These are phyloP conservation scores for Sechiopsis laciniata DNA, from an alignment of 306 rosid genomes.

Conservation along the genomic window DNA sequence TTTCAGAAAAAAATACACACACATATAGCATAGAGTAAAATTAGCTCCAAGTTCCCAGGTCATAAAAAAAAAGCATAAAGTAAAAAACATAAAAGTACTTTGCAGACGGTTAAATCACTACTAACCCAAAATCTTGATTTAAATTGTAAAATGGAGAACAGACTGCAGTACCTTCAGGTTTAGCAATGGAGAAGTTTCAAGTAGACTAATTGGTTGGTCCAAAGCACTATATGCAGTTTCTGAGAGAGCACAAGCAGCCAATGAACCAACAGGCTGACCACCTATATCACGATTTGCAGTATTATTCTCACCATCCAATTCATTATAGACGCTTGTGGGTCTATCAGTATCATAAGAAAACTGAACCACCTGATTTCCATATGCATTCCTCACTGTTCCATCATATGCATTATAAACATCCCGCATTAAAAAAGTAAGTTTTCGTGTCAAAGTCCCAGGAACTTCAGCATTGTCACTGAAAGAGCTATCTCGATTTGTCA, in stretches of 20 bases:
- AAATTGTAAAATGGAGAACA: neutral
- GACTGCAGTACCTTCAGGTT: slow-evolving; percentile 52
- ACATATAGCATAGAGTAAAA: neutral
- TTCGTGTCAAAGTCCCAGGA: slow-evolving; percentile 81
- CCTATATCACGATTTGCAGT: slow-evolving; percentile 32
- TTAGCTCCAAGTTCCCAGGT: too few species aligned
- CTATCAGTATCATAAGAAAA: slow-evolving; percentile 44
- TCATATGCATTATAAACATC: slow-evolving; percentile 72
- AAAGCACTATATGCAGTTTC: slow-evolving; percentile 98
- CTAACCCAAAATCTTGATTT: neutral
- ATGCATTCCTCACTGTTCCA: slow-evolving; percentile 83
- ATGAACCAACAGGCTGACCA: slow-evolving; percentile 79
- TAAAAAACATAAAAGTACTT: neutral
- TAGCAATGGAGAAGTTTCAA: slow-evolving; percentile 83
- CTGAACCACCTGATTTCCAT: slow-evolving; percentile 75
- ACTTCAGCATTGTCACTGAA: slow-evolving; percentile 93
- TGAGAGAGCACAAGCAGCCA: slow-evolving; percentile 88
- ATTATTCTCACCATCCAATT: slow-evolving; percentile 18
- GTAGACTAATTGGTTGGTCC: slow-evolving; percentile 90
- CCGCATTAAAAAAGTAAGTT: slow-evolving; percentile 85
- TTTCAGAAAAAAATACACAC: neutral
- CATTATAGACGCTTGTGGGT: slow-evolving; percentile 16
- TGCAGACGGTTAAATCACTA: neutral
- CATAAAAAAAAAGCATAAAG: too few species aligned
- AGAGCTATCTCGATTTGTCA: slow-evolving; percentile 74